These are phyloP conservation scores for Corymbia calophylla DNA, from an alignment of 441 rosid genomes.

Conservation along the genomic window DNA sequence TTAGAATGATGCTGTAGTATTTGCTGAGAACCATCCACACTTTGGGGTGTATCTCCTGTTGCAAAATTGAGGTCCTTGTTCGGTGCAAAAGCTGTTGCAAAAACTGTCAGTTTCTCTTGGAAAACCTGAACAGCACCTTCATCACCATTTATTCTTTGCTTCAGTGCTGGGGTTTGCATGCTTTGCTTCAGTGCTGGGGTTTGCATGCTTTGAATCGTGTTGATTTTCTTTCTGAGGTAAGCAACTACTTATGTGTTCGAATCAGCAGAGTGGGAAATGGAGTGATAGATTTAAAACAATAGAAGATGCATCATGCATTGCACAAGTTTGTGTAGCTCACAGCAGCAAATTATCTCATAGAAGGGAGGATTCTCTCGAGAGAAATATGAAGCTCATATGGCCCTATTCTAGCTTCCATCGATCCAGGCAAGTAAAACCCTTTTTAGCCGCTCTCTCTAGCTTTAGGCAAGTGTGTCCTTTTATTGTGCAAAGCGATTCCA, in stretches of 20 bases:
- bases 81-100: not conserved
- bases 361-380: not conserved
- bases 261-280: not conserved
- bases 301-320: not conserved
- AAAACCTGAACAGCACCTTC: not conserved
- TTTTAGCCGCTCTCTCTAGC: not conserved
- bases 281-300: not conserved
- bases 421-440: not conserved
- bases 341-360: not conserved
- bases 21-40: not conserved
- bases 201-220: not conserved
- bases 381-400: not conserved
- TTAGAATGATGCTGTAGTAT: not conserved
- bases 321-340: not conserved
- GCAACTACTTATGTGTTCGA: not conserved
- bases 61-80: not conserved
- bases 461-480: not conserved
- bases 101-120: not conserved
- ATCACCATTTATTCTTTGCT: not conserved
- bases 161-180: accelerated
- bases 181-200: accelerated
- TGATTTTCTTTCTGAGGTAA: not conserved
- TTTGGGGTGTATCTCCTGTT: not conserved
- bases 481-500: not conserved
- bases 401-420: not conserved